Percentiles rank a stretch among this genome's conserved stretches.
Conservation (phyloP, 2,329 filamentous ascomycete species). For the Escovopsis weberi region DNA sequence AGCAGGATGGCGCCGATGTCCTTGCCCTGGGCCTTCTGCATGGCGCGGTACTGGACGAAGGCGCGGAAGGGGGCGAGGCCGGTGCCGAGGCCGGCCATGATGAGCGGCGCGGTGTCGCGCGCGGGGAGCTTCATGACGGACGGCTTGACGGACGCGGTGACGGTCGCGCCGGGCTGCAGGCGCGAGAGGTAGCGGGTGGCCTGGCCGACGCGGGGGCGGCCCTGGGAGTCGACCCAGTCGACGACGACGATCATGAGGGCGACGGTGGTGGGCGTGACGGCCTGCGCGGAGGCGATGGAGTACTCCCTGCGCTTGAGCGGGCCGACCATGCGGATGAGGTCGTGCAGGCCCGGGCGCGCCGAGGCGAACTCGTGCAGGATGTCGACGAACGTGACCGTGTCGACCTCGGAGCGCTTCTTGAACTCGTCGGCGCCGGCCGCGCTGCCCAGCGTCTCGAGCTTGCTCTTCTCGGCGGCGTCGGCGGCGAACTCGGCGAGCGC, state of each 20-base stretch:
- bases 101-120: conserved; percentile 78
- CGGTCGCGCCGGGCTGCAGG: conserved; percentile 58
- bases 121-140: conserved; percentile 97
- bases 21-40: conserved; percentile 95
- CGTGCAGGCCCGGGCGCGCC: conserved; percentile 75
- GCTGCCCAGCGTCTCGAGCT: conserved; percentile 61
- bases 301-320: conserved; percentile 96
- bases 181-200: conserved; percentile 78
- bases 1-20: conserved; percentile 85
- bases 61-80: conserved; percentile 98
- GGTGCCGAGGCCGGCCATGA: conserved; percentile 98
- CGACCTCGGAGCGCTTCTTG: conserved; percentile 81
- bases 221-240: conserved; percentile 79
- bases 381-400: conserved; percentile 84
- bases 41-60: conserved; percentile 94
- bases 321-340: conserved; percentile 73
- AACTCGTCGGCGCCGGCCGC: conserved; percentile 76
- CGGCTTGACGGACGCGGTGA: conserved; percentile 91
- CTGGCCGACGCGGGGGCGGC: conserved; percentile 82
- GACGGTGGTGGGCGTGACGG: conserved; percentile 80
- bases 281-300: conserved; percentile 96
- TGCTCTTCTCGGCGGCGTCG: conserved; percentile 68
- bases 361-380: conserved; percentile 80
- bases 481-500: conserved; percentile 71
- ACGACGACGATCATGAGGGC: conserved; percentile 95